phyloP scores from a whole-genome alignment of 768 basidiomycete species.

The Solioccasus polychromus region DNA sequence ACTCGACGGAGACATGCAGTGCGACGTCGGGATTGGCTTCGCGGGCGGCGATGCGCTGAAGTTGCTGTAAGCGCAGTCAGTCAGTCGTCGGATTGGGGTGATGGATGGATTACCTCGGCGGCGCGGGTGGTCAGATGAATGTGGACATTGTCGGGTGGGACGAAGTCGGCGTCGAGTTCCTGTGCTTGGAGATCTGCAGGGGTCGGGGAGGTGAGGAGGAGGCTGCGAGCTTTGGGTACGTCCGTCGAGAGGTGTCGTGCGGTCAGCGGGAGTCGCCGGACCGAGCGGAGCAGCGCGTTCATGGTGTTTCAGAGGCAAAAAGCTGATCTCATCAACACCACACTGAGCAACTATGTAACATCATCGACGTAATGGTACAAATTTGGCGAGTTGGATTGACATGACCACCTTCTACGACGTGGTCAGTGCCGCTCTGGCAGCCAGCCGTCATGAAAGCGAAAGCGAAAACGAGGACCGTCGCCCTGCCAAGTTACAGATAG shows the following conservation, averaged over 20 bases:
- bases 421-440: constrained; percentile 4
- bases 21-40: constrained; percentile 64
- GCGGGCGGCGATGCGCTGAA: constrained; percentile 58
- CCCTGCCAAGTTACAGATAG: constrained; percentile 12
- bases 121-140: constrained; percentile 70
- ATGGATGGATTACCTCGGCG: constrained; percentile 55
- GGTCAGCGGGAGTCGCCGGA: no score
- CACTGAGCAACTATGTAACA: background rate
- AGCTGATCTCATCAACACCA: no score
- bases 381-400: background rate
- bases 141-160: constrained; percentile 50
- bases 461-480: constrained; percentile 6
- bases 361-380: constrained; percentile 5
- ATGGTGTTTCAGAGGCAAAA: no score
- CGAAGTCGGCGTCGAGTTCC: constrained; percentile 61
- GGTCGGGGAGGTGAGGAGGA: constrained; percentile 50
- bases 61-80: constrained; percentile 55
- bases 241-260: no score
- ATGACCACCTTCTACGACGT: constrained; percentile 12
- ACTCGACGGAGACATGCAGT: constrained; percentile 82
- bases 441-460: background rate
- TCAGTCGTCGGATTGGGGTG: background rate
- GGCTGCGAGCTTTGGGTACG: constrained; percentile 45
- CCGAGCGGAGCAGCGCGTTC: no score
- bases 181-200: constrained; percentile 52